Percentiles rank a stretch among this genome's conserved stretches.
These are phyloP conservation scores for Leccinum subtestaceum DNA, from an alignment of 768 basidiomycete genomes.

Conservation along the genomic window DNA sequence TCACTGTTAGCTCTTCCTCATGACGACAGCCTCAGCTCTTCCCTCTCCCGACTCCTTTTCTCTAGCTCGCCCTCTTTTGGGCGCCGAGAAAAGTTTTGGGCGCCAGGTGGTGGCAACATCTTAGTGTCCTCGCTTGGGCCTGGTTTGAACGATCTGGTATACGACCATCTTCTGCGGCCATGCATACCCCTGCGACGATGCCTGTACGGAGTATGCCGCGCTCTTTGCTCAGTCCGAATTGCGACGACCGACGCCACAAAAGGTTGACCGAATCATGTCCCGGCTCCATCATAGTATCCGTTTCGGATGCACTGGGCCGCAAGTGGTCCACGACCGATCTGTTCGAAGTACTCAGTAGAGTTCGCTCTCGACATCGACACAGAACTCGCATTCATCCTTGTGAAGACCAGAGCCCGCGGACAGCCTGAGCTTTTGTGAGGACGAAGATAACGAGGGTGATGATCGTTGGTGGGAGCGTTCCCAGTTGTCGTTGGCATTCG, in stretches of 20 bases:
- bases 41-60: background rate
- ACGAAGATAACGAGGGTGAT: too few species aligned
- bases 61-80: constrained; percentile 16
- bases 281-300: too few species aligned
- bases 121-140: background rate
- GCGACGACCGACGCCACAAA: background rate
- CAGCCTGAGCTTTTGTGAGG: too few species aligned
- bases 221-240: background rate
- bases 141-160: background rate
- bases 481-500: too few species aligned
- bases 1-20: background rate
- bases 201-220: background rate
- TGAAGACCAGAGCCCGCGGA: too few species aligned
- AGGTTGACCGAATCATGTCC: too few species aligned
- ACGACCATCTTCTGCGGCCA: background rate
- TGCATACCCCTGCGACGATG: background rate
- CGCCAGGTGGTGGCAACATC: background rate
- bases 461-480: too few species aligned
- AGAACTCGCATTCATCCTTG: too few species aligned
- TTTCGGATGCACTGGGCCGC: too few species aligned
- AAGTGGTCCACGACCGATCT: too few species aligned
- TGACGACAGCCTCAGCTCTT: background rate
- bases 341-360: too few species aligned
- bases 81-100: constrained; percentile 11
- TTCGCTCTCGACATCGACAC: too few species aligned